A percentile compares a stretch with the other conserved stretches of the same genome.
These are phyloP conservation scores for Salix brachista DNA, from an alignment of 345 rosid species.

Conservation along the genomic window DNA sequence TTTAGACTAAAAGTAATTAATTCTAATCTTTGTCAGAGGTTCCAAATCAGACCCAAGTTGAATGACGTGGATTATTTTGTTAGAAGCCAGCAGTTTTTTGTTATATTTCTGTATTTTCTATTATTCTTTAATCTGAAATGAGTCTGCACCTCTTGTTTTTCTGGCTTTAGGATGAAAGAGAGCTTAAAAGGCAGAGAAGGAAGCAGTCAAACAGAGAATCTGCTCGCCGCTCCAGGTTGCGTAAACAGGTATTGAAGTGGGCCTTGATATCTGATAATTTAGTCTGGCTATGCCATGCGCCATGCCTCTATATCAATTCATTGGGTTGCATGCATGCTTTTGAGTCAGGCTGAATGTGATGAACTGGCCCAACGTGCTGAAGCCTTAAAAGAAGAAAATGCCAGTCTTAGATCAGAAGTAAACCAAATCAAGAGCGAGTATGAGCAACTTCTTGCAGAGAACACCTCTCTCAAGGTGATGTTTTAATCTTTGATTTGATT, in stretches of 20 bases:
- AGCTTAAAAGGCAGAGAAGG: conserved; percentile 86
- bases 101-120: not conserved
- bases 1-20: not conserved
- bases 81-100: not conserved
- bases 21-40: not conserved
- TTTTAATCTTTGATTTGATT: not conserved
- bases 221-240: conserved; percentile 91
- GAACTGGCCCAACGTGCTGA: conserved; percentile 91
- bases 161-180: conserved; percentile 76
- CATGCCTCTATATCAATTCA: conserved; percentile 13
- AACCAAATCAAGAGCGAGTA: conserved; percentile 64
- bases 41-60: not conserved
- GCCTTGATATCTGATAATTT: not conserved
- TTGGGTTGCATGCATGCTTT: conserved; percentile 17
- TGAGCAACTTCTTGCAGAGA: conserved; percentile 75
- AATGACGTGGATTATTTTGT: not conserved
- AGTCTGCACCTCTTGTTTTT: not conserved
- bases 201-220: conserved; percentile 99
- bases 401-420: conserved; percentile 76
- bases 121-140: not conserved
- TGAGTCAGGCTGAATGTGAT: conserved; percentile 93
- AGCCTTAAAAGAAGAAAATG: conserved; percentile 75
- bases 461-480: conserved; percentile 72
- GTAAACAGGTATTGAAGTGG: conserved; percentile 76
- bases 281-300: not conserved